These are phyloP conservation scores for Petasospora rhodanensis DNA, from an alignment of 1,139 yeast species.

Conservation along the genomic window DNA sequence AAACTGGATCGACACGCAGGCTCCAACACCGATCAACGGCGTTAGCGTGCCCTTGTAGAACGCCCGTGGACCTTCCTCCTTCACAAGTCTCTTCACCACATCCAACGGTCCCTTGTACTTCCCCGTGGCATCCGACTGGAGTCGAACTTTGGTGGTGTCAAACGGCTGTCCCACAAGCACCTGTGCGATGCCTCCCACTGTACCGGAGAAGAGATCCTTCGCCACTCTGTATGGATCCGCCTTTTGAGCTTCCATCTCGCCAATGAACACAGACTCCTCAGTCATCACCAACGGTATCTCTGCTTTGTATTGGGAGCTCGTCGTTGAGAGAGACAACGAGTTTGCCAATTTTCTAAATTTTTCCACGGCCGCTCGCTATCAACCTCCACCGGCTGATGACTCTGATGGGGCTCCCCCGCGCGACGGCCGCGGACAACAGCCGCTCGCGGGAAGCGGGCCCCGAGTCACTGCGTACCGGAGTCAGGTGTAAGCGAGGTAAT, in stretches of 20 bases:
- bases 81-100: conserved; percentile 63
- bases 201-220: conserved; percentile 85
- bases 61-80: conserved; percentile 73
- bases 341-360: too few relatives aligned
- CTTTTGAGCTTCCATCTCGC: conserved; percentile 15
- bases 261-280: conserved; percentile 21
- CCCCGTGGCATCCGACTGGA: conserved; percentile 81
- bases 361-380: too few relatives aligned
- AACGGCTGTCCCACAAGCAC: conserved; percentile 96
- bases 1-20: conserved; percentile 81
- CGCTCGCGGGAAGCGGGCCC: too few relatives aligned
- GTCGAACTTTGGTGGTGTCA: conserved; percentile 87
- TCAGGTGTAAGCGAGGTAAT: too few relatives aligned
- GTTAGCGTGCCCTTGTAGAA: conserved; percentile 87
- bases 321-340: too few relatives aligned
- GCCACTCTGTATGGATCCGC: conserved; percentile 44
- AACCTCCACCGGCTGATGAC: too few relatives aligned
- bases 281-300: too few relatives aligned
- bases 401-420: too few relatives aligned
- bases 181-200: conserved; percentile 92
- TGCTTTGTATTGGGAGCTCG: too few relatives aligned
- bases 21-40: conserved; percentile 91
- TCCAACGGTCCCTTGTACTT: conserved; percentile 71
- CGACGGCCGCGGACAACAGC: too few relatives aligned
- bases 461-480: too few relatives aligned